These are phyloP conservation scores for Globisporangium middletonii DNA, from an alignment of 352 stramenopile species.

Conservation along the genomic window DNA sequence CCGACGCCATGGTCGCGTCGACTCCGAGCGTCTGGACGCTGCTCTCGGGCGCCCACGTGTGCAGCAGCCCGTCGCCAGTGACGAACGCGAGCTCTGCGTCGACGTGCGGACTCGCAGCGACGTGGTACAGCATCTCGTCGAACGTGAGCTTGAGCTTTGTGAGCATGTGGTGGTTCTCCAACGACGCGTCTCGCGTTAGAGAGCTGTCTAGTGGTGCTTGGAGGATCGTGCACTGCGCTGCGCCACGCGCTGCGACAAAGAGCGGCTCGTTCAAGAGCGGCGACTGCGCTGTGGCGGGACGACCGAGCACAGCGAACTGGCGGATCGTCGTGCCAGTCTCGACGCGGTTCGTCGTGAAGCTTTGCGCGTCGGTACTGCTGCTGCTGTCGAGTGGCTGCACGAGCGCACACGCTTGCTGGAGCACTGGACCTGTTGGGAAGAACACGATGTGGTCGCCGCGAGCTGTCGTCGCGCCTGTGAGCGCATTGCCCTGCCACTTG, in stretches of 20 bases:
- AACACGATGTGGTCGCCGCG: slow-evolving; percentile 49
- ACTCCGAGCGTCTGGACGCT: slow-evolving; percentile 30
- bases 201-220: slow-evolving; percentile 13
- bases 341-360: slow-evolving; percentile 31
- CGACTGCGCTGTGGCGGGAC: slow-evolving; percentile 6
- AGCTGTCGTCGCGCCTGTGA: slow-evolving; percentile 28
- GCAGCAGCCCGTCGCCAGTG: slow-evolving; percentile 35
- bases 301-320: slow-evolving; percentile 53
- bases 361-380: not conserved
- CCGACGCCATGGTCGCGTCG: slow-evolving; percentile 13
- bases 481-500: slow-evolving; percentile 63
- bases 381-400: slow-evolving; percentile 15
- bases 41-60: slow-evolving; percentile 42
- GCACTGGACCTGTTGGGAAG: slow-evolving; percentile 53
- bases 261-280: slow-evolving; percentile 29
- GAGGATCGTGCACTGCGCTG: slow-evolving; percentile 33
- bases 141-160: slow-evolving; percentile 48
- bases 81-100: slow-evolving; percentile 55
- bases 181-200: too few species aligned
- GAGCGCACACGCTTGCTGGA: slow-evolving; percentile 59
- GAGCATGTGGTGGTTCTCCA: slow-evolving; percentile 8
- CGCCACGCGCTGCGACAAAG: slow-evolving; percentile 35
- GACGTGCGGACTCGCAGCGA: slow-evolving; percentile 56
- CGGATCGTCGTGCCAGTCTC: slow-evolving; percentile 53
- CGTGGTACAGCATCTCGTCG: slow-evolving; percentile 46